Evolutionary conservation across 306 rosid species (phyloP).

Genomic region (Benincasa hispida): DNA sequence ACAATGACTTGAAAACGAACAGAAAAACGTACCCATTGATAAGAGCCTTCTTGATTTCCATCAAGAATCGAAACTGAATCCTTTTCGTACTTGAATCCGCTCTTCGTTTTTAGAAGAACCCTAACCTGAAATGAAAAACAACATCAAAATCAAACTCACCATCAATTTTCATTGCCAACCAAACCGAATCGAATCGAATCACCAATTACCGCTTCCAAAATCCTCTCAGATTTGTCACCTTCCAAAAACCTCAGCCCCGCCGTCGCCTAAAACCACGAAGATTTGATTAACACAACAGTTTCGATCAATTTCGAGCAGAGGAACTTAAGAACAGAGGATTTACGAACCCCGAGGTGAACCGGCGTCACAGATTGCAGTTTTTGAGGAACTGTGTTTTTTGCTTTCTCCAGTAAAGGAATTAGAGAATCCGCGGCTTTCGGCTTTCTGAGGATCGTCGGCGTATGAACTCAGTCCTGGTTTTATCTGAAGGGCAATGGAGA

Average conservation of each 20-base stretch:
- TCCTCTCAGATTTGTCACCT: conserved; percentile 69
- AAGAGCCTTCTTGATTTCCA: conserved; percentile 93
- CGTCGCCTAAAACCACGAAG: conserved; percentile 49
- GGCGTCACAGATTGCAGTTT: conserved; percentile 61
- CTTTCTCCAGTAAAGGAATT: conserved; percentile 40
- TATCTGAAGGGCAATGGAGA: background rate
- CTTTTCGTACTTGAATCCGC: conserved; percentile 40
- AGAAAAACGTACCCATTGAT: conserved; percentile 54
- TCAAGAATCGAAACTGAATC: conserved; percentile 68
- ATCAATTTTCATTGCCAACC: background rate
- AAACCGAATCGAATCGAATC: background rate
- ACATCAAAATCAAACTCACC: background rate
- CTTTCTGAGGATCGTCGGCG: conserved; percentile 51
- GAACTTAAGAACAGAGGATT: background rate
- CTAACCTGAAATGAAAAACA: conserved; percentile 36
- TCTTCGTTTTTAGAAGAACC: conserved; percentile 49
- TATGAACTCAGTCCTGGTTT: conserved; percentile 71
- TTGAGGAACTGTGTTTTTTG: conserved; percentile 58
- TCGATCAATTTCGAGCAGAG: too few species aligned
- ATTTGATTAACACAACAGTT: background rate
- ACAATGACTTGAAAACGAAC: background rate
- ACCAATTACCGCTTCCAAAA: conserved; percentile 68
- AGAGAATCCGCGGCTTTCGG: conserved; percentile 77
- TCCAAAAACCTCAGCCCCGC: conserved; percentile 79
- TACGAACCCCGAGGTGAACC: conserved; percentile 79